Evolutionary conservation across 495 filamentous ascomycete species (phyloP).

Genomic region (Daldinia vernicosa): DNA sequence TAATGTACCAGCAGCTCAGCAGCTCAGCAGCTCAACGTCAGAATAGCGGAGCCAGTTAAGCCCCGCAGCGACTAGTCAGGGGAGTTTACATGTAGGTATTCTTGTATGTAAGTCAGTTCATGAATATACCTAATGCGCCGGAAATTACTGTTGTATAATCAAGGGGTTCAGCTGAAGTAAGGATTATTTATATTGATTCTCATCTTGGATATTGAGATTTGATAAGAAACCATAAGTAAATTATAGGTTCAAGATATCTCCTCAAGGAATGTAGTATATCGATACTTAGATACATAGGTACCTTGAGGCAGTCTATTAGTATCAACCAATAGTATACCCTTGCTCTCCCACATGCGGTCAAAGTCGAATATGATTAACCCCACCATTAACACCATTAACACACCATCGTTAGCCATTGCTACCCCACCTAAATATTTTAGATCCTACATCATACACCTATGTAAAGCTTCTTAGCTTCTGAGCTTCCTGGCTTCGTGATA

Average conservation of each 20-base stretch:
- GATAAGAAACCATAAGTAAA: not conserved
- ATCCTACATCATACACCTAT: not conserved
- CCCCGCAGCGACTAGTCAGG: slow-evolving; percentile 30
- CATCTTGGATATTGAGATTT: not conserved
- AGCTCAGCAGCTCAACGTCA: slow-evolving; percentile 26
- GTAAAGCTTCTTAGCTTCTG: not conserved
- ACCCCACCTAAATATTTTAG: slow-evolving; percentile 26
- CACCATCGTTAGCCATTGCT: not conserved
- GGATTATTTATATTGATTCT: not conserved
- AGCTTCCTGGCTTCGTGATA: not conserved
- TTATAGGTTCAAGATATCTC: no score
- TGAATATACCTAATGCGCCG: no score
- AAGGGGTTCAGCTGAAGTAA: not conserved
- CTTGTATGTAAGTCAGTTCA: no score
- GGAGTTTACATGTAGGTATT: no score
- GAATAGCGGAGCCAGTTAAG: slow-evolving; percentile 37
- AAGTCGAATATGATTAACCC: slow-evolving; percentile 14
- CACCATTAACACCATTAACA: not conserved
- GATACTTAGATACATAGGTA: not conserved
- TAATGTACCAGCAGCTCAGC: no score
- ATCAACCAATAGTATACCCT: slow-evolving; percentile 25
- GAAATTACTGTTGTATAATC: not conserved
- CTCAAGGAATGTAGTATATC: not conserved
- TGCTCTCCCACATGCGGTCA: slow-evolving; percentile 34
- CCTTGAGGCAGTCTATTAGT: not conserved